These are phyloP conservation scores for Hortaea sp. DNA, from an alignment of 2,329 filamentous ascomycete genomes.

Conservation along the genomic window DNA sequence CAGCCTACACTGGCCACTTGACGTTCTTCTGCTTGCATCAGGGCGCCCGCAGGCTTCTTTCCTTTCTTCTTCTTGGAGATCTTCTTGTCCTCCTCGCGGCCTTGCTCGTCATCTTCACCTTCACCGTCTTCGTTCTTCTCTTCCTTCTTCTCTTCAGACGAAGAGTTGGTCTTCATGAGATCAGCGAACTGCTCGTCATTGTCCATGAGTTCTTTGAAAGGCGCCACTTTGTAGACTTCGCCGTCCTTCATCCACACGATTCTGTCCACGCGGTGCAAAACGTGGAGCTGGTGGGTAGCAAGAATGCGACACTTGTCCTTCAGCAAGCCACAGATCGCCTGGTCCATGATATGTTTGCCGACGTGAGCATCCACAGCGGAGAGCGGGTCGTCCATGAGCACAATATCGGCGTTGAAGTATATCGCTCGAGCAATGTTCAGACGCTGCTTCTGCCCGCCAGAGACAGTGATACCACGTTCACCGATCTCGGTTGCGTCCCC, in stretches of 20 bases:
- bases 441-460: constrained; percentile 89
- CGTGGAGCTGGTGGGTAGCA: constrained; percentile 91
- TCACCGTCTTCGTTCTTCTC: constrained; percentile 37
- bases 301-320: constrained; percentile 83
- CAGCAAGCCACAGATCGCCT: constrained; percentile 81
- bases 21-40: constrained; percentile 68
- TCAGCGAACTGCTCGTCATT: constrained; percentile 68
- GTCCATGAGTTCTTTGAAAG: constrained; percentile 77
- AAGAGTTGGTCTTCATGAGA: constrained; percentile 70
- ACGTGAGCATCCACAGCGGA: constrained; percentile 51
- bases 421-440: constrained; percentile 81
- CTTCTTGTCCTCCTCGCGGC: constrained; percentile 50
- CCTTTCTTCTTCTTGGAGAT: constrained; percentile 44
- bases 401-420: constrained; percentile 53
- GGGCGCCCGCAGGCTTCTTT: constrained; percentile 38
- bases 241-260: constrained; percentile 91
- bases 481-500: constrained; percentile 89
- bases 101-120: constrained; percentile 38
- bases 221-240: constrained; percentile 73
- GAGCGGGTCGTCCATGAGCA: constrained; percentile 55
- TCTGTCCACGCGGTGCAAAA: constrained; percentile 79
- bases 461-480: constrained; percentile 89
- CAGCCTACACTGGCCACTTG: constrained; percentile 69
- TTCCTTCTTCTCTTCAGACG: constrained; percentile 46
- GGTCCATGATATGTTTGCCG: constrained; percentile 71